A percentile compares a stretch with the other conserved stretches of the same genome.
These are phyloP conservation scores for Erysimum cheiranthoides DNA, from an alignment of 345 rosid species.

Conservation along the genomic window DNA sequence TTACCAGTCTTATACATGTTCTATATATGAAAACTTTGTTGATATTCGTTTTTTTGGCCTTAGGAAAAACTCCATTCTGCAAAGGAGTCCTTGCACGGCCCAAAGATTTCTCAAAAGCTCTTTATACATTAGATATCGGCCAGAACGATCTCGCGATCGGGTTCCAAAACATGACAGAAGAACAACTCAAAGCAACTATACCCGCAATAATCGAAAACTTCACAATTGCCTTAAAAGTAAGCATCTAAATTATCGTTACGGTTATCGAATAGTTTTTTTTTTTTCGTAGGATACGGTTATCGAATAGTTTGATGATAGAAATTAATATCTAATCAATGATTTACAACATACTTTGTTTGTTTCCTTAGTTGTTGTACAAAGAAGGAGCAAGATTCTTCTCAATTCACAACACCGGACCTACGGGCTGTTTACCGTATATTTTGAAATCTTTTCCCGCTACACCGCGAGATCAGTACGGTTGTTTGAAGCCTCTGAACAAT, in stretches of 20 bases:
- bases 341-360: slow-evolving; percentile 18
- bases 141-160: slow-evolving; percentile 73
- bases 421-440: slow-evolving; percentile 75
- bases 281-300: too few species aligned
- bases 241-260: not conserved
- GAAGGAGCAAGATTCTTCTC: slow-evolving; percentile 84
- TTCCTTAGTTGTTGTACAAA: slow-evolving; percentile 54
- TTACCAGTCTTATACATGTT: not conserved
- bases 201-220: slow-evolving; percentile 56
- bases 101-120: slow-evolving; percentile 68
- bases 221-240: slow-evolving; percentile 59
- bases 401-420: slow-evolving; percentile 83
- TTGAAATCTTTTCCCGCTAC: slow-evolving; percentile 40
- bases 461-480: slow-evolving; percentile 56
- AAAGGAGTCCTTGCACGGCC: slow-evolving; percentile 65
- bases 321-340: not conserved
- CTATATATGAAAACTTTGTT: slow-evolving; percentile 4
- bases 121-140: slow-evolving; percentile 73
- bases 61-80: slow-evolving; percentile 38
- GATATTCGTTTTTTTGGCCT: not conserved
- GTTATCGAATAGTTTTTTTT: not conserved
- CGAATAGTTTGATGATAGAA: not conserved
- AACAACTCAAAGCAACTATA: slow-evolving; percentile 61
- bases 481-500: slow-evolving; percentile 63
- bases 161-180: slow-evolving; percentile 49